These are phyloP conservation scores for Chytriomyces sp. DNA, from an alignment of 192 early-diverging fungal species.

Conservation along the genomic window DNA sequence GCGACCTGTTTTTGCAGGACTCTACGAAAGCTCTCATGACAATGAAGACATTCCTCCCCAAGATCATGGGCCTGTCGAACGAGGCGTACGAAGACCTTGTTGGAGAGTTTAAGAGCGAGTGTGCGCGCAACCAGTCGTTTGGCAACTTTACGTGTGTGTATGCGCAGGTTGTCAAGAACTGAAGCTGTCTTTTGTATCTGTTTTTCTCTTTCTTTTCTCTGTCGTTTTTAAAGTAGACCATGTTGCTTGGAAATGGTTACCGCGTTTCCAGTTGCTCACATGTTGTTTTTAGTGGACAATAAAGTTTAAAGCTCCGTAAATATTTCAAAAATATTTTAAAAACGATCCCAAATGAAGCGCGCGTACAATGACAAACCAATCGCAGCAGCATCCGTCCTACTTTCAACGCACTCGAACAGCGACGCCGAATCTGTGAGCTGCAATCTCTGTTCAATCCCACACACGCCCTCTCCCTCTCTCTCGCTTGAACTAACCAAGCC, in stretches of 20 bases:
- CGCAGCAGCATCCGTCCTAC: no score
- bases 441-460: no score
- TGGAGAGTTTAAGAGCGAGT: not conserved
- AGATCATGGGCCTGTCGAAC: not conserved
- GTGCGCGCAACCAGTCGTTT: not conserved
- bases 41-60: not conserved
- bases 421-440: no score
- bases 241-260: not conserved
- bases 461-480: no score
- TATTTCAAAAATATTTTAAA: no score
- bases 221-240: not conserved
- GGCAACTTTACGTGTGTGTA: not conserved
- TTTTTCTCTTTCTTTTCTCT: not conserved
- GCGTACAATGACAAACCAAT: no score
- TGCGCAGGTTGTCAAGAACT: constrained; percentile 11
- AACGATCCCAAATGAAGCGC: no score
- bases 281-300: no score
- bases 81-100: constrained; percentile 4
- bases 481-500: no score
- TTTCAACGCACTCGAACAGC: no score
- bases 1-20: not conserved
- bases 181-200: not conserved
- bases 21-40: not conserved
- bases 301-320: no score
- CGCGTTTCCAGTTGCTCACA: no score